Evolutionary conservation across 2,329 filamentous ascomycete species (phyloP), one percentile per base, ranked within the genome.

Genomic region (Aspergillus terreus): DNA sequence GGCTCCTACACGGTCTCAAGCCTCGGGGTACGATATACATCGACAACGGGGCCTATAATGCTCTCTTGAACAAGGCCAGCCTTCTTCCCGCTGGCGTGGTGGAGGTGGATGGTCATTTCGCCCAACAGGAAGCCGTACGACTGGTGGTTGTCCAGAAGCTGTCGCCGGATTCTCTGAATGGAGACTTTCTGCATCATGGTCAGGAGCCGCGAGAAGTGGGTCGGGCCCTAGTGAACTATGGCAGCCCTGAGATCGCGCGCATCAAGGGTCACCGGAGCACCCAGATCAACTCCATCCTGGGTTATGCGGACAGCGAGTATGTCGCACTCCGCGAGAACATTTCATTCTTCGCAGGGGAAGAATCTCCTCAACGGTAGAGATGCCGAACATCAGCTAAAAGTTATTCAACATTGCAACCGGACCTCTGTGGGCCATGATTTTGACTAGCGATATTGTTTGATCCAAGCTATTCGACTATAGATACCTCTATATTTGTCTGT

Each of bases 221-320:
- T 0, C 80, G 92, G 33, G 92, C 90, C 4, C 75, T 99, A 45
- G 91, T 96, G 52, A 96, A 97, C 71, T 99, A 97, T 68, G 88
- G 88, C n/a, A 85, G 88, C 1, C 77, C 80, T 1, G 92, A 99
- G 72, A 91, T 99, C 55, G 75, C 78, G 51, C 78, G 88, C 46
- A 96, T 99, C 66, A 90, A 88, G 74, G 94, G 94, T 1, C 78
- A 87, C 58, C 84, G 88, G 67, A 96, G 91, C 66, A 82, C 79
- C 5, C 87, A 96, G 67, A 96, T 99, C 57, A 79, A 85, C 44
- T 79, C 81, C 9, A 76, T 94, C 42, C 75, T 99, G 30, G 94
- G 92, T 3, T 99, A 96, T 72, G 90, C 90, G 17, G 92, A 96
- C 68, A 95, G 88, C 64, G 91, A 97, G 72, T 96, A 97, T 72